A percentile compares a stretch with the other conserved stretches of the same genome.
Evolutionary conservation across 345 rosid genomes (phyloP).

Genomic region (Cardamine chenopodiifolia): DNA sequence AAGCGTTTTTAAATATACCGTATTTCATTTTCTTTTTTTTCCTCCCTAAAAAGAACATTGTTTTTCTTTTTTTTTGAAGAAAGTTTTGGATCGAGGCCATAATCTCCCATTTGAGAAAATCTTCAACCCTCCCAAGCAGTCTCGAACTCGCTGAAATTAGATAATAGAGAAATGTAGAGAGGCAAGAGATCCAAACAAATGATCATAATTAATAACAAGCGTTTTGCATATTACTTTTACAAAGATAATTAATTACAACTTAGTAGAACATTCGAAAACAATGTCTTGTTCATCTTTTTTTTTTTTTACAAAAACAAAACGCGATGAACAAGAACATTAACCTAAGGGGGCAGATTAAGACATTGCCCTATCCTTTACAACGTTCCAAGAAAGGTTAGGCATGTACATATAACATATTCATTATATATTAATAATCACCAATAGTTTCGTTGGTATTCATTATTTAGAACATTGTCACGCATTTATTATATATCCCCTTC

Average conservation of each 20-base stretch:
- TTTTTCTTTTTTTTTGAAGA: no score
- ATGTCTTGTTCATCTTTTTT: slow-evolving; percentile 20
- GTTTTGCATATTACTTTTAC: background rate
- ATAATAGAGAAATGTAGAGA: no score
- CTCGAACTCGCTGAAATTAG: no score
- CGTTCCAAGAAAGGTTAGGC: slow-evolving; percentile 31
- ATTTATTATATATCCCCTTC: slow-evolving; percentile 6
- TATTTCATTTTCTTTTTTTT: no score
- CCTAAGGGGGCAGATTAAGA: slow-evolving; percentile 12
- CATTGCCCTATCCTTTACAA: slow-evolving; percentile 30
- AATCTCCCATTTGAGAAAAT: no score
- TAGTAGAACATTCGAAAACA: slow-evolving; percentile 5
- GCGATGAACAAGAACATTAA: slow-evolving; percentile 31
- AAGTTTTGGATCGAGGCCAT: no score
- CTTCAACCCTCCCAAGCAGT: no score
- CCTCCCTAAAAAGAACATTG: no score
- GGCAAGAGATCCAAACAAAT: no score
- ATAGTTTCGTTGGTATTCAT: slow-evolving; percentile 4
- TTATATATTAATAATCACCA: slow-evolving; percentile 3
- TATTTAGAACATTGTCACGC: slow-evolving; percentile 15
- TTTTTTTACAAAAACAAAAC: slow-evolving; percentile 34
- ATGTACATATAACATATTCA: slow-evolving; percentile 33
- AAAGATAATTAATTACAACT: slow-evolving; percentile 21
- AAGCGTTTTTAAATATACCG: no score
- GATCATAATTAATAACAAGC: no score